Percentiles rank a stretch among this genome's conserved stretches.
Conservation (phyloP, 345 rosid species). For the Camelina neglecta region DNA sequence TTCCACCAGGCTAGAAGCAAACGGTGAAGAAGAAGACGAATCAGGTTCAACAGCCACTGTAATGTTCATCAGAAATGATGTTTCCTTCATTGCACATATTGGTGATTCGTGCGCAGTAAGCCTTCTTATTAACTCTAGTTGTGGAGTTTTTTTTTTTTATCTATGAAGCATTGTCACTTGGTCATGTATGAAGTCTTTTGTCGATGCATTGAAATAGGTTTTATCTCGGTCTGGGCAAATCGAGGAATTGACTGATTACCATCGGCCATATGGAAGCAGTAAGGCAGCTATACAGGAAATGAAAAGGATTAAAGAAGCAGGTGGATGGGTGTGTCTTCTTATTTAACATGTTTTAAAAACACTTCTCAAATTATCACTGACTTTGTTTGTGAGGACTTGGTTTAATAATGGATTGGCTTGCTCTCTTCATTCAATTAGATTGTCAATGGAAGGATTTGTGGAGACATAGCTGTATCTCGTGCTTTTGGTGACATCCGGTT, state of each 20-base stretch:
- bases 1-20: slow-evolving; percentile 58
- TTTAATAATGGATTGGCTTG: neutral
- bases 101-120: slow-evolving; percentile 88
- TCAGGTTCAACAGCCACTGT: slow-evolving; percentile 95
- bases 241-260: slow-evolving; percentile 71
- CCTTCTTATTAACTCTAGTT: neutral
- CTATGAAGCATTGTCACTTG: neutral
- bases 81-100: slow-evolving; percentile 72
- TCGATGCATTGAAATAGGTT: slow-evolving; percentile 54
- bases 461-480: slow-evolving; percentile 93
- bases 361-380: neutral
- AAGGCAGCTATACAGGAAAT: slow-evolving; percentile 72
- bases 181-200: neutral
- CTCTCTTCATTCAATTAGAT: slow-evolving; percentile 49
- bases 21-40: slow-evolving; percentile 61
- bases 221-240: slow-evolving; percentile 80
- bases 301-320: slow-evolving; percentile 95
- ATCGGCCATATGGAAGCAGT: slow-evolving; percentile 87
- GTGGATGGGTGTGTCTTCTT: slow-evolving; percentile 83
- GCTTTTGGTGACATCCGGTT: slow-evolving; percentile 92
- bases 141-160: neutral
- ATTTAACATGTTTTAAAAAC: neutral
- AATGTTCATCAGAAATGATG: slow-evolving; percentile 60
- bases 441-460: slow-evolving; percentile 90
- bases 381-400: neutral